These are phyloP conservation scores for Paradendryphiella salina DNA, from an alignment of 2,329 filamentous ascomycete species.

Conservation along the genomic window DNA sequence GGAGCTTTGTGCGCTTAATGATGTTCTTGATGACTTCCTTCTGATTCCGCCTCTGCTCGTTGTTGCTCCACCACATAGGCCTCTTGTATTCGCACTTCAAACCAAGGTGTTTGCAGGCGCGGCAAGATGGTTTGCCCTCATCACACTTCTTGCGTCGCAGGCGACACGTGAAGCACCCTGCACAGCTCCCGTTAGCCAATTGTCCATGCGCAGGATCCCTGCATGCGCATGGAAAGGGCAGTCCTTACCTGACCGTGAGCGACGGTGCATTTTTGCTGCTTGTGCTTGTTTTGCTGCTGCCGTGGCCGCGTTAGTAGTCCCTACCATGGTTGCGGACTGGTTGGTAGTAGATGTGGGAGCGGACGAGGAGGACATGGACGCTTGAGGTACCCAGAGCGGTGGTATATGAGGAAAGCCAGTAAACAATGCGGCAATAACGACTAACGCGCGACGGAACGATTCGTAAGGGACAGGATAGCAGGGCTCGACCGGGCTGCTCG, in stretches of 20 bases:
- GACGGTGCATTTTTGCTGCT: constrained; percentile 85
- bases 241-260: constrained; percentile 87
- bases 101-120: constrained; percentile 70
- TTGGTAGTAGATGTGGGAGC: constrained; percentile 48
- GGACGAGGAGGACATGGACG: constrained; percentile 56
- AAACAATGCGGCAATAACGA: constrained; percentile 49
- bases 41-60: constrained; percentile 78
- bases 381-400: constrained; percentile 47
- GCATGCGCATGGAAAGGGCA: constrained; percentile 36
- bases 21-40: constrained; percentile 97
- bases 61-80: constrained; percentile 96
- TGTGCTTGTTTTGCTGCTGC: constrained; percentile 55
- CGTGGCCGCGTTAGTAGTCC: constrained; percentile 53
- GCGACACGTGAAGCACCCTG: constrained; percentile 70
- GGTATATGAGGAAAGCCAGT: constrained; percentile 46
- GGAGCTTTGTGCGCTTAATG: constrained; percentile 95
- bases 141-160: constrained; percentile 72
- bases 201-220: constrained; percentile 44
- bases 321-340: constrained; percentile 55
- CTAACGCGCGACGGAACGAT: constrained; percentile 48
- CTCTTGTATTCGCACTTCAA: constrained; percentile 94
- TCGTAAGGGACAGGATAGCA: constrained; percentile 50
- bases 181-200: constrained; percentile 43
- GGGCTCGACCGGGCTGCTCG: constrained; percentile 48
- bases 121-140: constrained; percentile 66